These are phyloP conservation scores for Garcia nutans DNA, from an alignment of 345 rosid genomes.

Conservation along the genomic window DNA sequence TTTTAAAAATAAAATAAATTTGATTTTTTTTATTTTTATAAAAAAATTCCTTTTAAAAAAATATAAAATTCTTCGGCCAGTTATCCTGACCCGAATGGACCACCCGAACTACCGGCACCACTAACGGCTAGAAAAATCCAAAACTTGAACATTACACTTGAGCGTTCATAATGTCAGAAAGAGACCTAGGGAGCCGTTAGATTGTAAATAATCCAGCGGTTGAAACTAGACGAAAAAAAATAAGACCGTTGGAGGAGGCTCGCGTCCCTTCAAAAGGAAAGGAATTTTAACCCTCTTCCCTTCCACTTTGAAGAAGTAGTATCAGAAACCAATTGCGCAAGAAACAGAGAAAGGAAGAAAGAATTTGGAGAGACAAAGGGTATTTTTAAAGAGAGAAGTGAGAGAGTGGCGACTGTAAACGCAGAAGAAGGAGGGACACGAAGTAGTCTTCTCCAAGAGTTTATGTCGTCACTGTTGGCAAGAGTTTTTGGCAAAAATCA, in stretches of 20 bases:
- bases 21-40: no score
- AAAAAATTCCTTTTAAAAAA: no score
- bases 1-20: no score
- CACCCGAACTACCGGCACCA: background rate
- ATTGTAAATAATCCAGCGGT: slow-evolving; percentile 30
- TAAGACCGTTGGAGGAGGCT: slow-evolving; percentile 43
- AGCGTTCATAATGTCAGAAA: background rate
- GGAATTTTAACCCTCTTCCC: background rate
- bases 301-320: background rate
- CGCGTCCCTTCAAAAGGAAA: slow-evolving; percentile 17
- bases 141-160: slow-evolving; percentile 17
- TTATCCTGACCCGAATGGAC: background rate
- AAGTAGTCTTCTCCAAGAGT: slow-evolving; percentile 60
- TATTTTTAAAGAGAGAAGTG: background rate
- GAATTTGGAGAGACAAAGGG: background rate
- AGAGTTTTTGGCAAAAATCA: slow-evolving; percentile 47
- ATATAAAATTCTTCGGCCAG: background rate
- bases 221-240: slow-evolving; percentile 15
- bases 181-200: slow-evolving; percentile 21
- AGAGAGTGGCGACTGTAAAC: slow-evolving; percentile 51
- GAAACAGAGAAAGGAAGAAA: slow-evolving; percentile 3
- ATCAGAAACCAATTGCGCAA: slow-evolving; percentile 7
- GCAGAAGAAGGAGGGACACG: slow-evolving; percentile 46
- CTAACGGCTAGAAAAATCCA: slow-evolving; percentile 52
- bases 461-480: slow-evolving; percentile 52